Conservation (phyloP, 345 rosid genomes). For the Salix koriyanagi region DNA sequence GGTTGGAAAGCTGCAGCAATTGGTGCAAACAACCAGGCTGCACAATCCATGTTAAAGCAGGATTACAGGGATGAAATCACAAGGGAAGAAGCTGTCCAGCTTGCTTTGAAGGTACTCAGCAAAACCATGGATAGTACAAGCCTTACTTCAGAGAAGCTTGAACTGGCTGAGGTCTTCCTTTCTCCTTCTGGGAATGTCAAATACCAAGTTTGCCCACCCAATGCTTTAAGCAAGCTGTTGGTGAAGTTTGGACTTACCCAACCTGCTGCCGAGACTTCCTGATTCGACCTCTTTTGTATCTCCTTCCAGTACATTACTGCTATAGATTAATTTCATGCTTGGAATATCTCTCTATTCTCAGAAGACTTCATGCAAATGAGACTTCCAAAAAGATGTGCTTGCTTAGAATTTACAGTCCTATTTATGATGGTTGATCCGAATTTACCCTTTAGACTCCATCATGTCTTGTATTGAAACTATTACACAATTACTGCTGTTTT, state of each 20-base stretch:
- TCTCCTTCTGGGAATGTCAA: slow-evolving; percentile 74
- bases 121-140: slow-evolving; percentile 99
- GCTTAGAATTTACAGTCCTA: background rate
- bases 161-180: slow-evolving; percentile 77
- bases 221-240: slow-evolving; percentile 69
- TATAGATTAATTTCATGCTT: background rate
- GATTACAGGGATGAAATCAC: slow-evolving; percentile 87
- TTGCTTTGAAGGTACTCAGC: slow-evolving; percentile 85
- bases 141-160: slow-evolving; percentile 91
- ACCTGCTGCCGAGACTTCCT: slow-evolving; percentile 63
- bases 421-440: background rate
- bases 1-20: slow-evolving; percentile 98
- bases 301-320: background rate
- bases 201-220: slow-evolving; percentile 83
- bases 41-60: slow-evolving; percentile 96
- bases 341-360: background rate
- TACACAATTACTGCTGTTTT: background rate
- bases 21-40: slow-evolving; percentile 95
- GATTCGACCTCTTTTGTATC: background rate
- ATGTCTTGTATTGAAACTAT: background rate
- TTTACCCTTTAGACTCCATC: background rate
- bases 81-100: slow-evolving; percentile 87
- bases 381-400: background rate
- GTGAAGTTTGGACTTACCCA: slow-evolving; percentile 76
- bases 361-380: background rate